Evolutionary conservation across 2,329 filamentous ascomycete genomes (phyloP).

Genomic region (Diaporthe ampelina): DNA sequence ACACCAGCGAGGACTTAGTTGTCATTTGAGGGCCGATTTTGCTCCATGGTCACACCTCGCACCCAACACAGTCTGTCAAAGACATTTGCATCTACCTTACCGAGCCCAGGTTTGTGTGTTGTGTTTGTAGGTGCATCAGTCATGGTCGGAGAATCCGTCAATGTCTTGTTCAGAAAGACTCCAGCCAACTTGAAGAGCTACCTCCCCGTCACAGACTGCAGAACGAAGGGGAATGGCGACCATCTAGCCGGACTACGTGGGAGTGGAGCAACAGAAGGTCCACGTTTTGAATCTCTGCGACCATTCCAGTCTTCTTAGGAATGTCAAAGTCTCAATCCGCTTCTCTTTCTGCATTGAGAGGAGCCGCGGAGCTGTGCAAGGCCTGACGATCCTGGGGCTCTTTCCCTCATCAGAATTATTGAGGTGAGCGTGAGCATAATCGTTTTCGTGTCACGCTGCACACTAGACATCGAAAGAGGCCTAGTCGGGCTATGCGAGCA

Average conservation of each 20-base stretch:
- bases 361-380: too few species aligned
- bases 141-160: too few species aligned
- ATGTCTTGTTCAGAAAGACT: not conserved
- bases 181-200: not conserved
- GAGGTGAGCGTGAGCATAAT: not conserved
- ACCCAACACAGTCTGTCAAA: too few species aligned
- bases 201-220: not conserved
- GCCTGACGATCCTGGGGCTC: not conserved
- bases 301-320: not conserved
- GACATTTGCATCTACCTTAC: too few species aligned
- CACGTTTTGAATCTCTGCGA: too few species aligned
- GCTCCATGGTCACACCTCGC: too few species aligned
- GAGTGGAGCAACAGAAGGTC: not conserved
- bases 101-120: too few species aligned
- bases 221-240: not conserved
- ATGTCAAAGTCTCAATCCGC: not conserved
- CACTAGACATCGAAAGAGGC: not conserved
- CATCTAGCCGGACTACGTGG: too few species aligned
- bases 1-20: too few species aligned
- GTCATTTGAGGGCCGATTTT: too few species aligned
- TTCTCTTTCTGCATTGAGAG: too few species aligned
- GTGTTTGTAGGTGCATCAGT: too few species aligned
- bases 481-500: constrained; percentile 7
- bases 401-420: not conserved
- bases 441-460: not conserved